phyloP scores from a whole-genome alignment of 768 basidiomycete species.

The Kwoniella europaea region DNA sequence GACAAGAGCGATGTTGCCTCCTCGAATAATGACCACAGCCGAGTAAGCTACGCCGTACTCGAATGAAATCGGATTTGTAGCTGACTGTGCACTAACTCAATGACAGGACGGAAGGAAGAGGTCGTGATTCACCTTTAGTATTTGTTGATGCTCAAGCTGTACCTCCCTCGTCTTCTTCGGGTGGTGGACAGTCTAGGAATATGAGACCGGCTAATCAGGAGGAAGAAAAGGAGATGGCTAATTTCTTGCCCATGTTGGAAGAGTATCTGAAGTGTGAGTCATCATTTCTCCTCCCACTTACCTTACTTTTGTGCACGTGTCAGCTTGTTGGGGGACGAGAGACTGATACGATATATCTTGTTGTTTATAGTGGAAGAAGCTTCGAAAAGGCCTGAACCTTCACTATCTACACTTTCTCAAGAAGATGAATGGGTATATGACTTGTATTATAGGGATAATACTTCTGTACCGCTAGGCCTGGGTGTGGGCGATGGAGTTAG shows the following conservation, averaged over 20 bases:
- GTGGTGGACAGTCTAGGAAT: not conserved
- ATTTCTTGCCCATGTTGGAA: conserved; percentile 57
- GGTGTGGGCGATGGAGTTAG: conserved; percentile 47
- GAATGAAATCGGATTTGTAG: too few relatives aligned
- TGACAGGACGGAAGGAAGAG: conserved; percentile 13
- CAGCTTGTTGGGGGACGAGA: too few relatives aligned
- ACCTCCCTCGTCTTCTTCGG: conserved; percentile 15
- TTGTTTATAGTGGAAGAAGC: conserved; percentile 16
- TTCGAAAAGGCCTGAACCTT: conserved; percentile 13
- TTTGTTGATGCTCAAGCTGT: conserved; percentile 54
- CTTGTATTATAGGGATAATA: conserved; percentile 55
- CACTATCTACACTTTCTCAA: not conserved
- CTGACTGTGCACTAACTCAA: too few relatives aligned
- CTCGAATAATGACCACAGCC: conserved; percentile 32
- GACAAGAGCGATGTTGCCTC: conserved; percentile 31
- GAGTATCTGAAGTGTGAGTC: conserved; percentile 43
- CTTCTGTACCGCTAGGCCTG: conserved; percentile 28
- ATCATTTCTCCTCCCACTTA: too few relatives aligned
- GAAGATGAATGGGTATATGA: conserved; percentile 55
- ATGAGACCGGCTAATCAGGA: not conserved
- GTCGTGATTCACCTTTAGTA: conserved; percentile 19
- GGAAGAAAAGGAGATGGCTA: conserved; percentile 54
- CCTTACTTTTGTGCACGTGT: too few relatives aligned
- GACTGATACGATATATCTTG: conserved; percentile 1
- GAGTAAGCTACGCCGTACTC: conserved; percentile 29